Evolutionary conservation across 2,329 filamentous ascomycete genomes (phyloP).

Genomic region (Botrytis medusae): DNA sequence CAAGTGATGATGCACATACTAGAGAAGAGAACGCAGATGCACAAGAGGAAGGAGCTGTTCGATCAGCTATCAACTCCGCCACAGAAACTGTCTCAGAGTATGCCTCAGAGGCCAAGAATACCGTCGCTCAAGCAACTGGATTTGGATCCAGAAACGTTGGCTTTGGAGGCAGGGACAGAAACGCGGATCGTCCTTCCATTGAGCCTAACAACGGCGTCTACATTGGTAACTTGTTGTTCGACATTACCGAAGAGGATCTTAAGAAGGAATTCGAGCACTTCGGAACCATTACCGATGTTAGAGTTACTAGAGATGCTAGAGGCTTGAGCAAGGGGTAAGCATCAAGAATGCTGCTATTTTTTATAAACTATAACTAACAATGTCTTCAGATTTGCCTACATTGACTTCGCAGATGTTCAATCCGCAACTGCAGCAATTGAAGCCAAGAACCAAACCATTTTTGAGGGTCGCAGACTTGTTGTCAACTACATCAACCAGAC

Average conservation of each 20-base stretch:
- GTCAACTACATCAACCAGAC: conserved; percentile 53
- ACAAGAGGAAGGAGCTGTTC: conserved; percentile 35
- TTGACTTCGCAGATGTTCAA: conserved; percentile 56
- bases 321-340: conserved; percentile 69
- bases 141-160: conserved; percentile 1
- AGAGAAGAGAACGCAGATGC: conserved; percentile 24
- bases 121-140: conserved; percentile 24
- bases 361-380: conserved; percentile 7
- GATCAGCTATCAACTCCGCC: conserved; percentile 32
- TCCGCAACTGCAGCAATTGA: conserved; percentile 57
- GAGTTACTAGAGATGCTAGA: conserved; percentile 58
- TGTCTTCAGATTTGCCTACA: conserved; percentile 60
- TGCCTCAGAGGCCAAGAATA: conserved; percentile 21
- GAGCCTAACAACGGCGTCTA: conserved; percentile 48
- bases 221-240: conserved; percentile 69
- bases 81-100: conserved; percentile 22
- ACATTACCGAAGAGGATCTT: conserved; percentile 61
- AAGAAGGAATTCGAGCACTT: conserved; percentile 57
- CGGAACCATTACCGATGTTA: conserved; percentile 54
- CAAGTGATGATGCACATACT: conserved; percentile 45
- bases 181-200: neutral
- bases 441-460: conserved; percentile 57
- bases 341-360: conserved; percentile 8
- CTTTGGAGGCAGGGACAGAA: neutral
- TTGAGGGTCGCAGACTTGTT: conserved; percentile 63